These are phyloP conservation scores for Arachis monticola DNA, from an alignment of 331 rosid genomes.

Conservation along the genomic window DNA sequence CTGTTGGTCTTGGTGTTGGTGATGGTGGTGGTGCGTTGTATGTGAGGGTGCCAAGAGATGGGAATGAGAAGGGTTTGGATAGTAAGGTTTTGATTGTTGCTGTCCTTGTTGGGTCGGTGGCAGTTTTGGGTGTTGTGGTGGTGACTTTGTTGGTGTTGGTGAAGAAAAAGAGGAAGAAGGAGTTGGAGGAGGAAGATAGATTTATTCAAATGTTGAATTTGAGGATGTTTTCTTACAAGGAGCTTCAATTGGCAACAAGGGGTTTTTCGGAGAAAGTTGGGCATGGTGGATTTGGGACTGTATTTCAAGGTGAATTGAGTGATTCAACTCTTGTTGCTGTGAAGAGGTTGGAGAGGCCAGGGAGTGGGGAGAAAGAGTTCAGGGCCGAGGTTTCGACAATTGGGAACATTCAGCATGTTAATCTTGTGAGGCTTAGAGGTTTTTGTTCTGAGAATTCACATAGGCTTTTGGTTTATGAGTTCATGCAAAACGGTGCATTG, in stretches of 20 bases:
- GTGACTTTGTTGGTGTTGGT: conserved; percentile 46
- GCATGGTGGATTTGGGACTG: conserved; percentile 91
- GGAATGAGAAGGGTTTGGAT: conserved; percentile 24
- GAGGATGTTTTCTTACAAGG: conserved; percentile 72
- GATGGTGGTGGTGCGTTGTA: conserved; percentile 34
- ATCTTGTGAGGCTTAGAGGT: conserved; percentile 82
- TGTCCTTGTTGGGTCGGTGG: conserved; percentile 50
- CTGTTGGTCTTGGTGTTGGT: conserved; percentile 3
- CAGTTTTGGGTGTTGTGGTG: conserved; percentile 46
- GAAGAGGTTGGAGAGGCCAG: conserved; percentile 87
- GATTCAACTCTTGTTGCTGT: conserved; percentile 75
- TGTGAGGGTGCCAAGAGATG: conserved; percentile 51
- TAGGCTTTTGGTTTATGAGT: conserved; percentile 81
- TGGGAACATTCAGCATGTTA: conserved; percentile 87
- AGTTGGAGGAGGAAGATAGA: conserved; percentile 53
- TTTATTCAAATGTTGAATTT: conserved; percentile 52
- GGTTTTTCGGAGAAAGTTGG: conserved; percentile 79
- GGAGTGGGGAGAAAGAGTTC: conserved; percentile 87
- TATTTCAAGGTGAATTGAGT: conserved; percentile 68
- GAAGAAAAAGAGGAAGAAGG: conserved; percentile 45
- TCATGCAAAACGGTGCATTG: conserved; percentile 78
- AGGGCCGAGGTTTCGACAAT: conserved; percentile 84
- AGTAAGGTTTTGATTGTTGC: conserved; percentile 45
- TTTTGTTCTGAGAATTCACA: conserved; percentile 85
- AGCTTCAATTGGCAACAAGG: conserved; percentile 70